Base-by-base conservation (phyloP, 352 stramenopile genomes). In the Phytophthora lateralis region DNA sequence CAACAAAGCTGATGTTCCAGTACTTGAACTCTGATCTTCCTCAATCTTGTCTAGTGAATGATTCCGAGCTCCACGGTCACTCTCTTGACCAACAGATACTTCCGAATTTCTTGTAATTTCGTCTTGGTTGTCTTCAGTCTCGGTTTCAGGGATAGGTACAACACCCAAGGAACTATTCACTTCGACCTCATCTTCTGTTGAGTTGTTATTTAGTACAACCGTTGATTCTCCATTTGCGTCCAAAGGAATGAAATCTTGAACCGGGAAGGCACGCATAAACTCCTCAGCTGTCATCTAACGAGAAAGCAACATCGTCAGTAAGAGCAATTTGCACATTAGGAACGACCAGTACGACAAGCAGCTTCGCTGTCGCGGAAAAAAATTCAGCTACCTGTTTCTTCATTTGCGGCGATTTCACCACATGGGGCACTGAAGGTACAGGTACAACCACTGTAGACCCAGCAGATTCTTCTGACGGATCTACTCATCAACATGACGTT, bases 201-300 rank as follows among this genome's bases (percentile, higher is more conserved):
- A 44, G 10, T 45, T 18, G 37, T 56, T 60, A 10, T 20, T 27
- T 14, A 24, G 20, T 29, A 30, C 14, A 26, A 6, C 41, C 24
- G 4, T 18, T 2, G 44, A 29, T 39, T 49, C 45, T 21, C 32
- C 37, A 6, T 61, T 41, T 5, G 7, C 14, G n/a, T 58, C 32
- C 1, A 80, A 41, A 29, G 77, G 74, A 32, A 93, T 91, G 46
- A 88, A 93, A 12, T 89, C 78, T 41, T 93, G 84, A 2, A 91
- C 66, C 0, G 84, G 84, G 24, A 90, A 93, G 8, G 75, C 73
- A 9, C 78, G 71, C 77, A 89, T 77, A 44, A 88, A 85, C 1
- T 85, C 79, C 45, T 89, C 75, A 0, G 71, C 71, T 38, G 62
- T 71, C 44, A 88, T 76, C 69, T 82, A 60, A 55, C 7, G 20